Percentiles rank a stretch among this genome's conserved stretches.
Conservation (phyloP, 148 eudicot species). For the Rhododendron henanense region DNA sequence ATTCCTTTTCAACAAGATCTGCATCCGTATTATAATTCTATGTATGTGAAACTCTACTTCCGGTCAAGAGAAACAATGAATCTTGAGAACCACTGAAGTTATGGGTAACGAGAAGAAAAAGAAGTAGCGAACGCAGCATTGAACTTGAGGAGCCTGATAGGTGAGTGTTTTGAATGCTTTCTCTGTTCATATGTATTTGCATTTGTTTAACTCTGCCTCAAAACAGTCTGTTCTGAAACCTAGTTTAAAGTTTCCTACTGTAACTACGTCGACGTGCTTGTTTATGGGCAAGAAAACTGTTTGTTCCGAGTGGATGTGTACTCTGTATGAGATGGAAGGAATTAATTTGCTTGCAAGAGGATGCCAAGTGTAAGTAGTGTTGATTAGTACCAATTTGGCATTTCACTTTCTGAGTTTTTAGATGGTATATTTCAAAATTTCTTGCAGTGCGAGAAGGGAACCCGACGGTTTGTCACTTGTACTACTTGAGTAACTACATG, state of each 20-base stretch:
- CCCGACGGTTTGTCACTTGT: too few species aligned
- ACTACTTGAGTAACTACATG: too few species aligned
- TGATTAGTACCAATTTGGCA: too few species aligned
- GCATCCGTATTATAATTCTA: neutral
- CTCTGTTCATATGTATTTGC: neutral
- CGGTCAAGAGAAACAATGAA: neutral
- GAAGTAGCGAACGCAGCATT: neutral
- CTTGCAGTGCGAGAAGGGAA: too few species aligned
- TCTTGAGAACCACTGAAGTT: neutral
- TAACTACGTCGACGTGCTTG: neutral
- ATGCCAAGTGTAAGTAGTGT: too few species aligned
- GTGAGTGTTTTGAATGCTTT: neutral
- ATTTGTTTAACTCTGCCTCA: neutral
- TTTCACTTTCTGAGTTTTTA: too few species aligned
- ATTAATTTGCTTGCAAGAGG: too few species aligned
- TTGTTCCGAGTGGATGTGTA: neutral
- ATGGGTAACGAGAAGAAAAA: neutral
- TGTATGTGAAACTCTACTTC: neutral
- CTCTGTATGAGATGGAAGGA: neutral
- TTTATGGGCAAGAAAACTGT: neutral
- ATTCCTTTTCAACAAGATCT: neutral
- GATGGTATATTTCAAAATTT: too few species aligned
- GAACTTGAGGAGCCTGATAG: neutral
- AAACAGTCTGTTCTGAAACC: neutral
- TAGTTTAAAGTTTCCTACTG: neutral